Base-by-base conservation (phyloP, 345 rosid species). In the Sonneratia alba region DNA sequence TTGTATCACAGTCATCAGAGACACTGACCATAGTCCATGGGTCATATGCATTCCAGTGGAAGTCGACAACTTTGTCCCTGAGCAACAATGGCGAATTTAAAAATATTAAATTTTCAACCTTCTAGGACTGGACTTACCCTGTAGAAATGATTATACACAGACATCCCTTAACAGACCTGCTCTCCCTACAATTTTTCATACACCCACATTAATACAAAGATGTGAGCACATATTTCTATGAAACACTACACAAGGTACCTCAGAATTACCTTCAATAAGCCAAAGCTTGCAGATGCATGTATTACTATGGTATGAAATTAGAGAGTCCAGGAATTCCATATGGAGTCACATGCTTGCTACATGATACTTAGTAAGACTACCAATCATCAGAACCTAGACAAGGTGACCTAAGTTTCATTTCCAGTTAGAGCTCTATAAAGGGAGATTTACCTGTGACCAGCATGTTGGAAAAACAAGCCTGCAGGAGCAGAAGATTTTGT, bases 401-500 rank as follows among this genome's bases (percentile, higher is more conserved):
- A 27, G 32, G 32, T 27, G 32, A 27, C 32, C 32, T 27, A 27
- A 27, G 32, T 27, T 27, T 27, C 32, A 27, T 27, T 27, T 27
- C 32, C 32, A 27, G 59, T 53, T 53, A 4, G 59, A 18, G 7
- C 24, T 21, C 18, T 7, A 18, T 53, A 53, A 4, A 53, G 51
- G 51, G 15, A 47, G 15, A 9, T 53, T 53, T 53, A 53, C 59
- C 59, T 53, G 59, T 53, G 59, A 47, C 93, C 90, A 71, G 87
- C 90, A 73, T 88, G 93, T 78, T 85, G 93, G 82, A 88, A 86
- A 73, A 88, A 83, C 77, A 85, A 80, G 66, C 93, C 93, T 12
- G 82, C 76, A 70, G 93, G 90, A 79, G 73, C 76, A 75, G 27
- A 21, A 21, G 63, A 57, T 12, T 77, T 84, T 40, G 81, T 37